Percentiles rank a stretch among this genome's conserved stretches.
phyloP scores from a whole-genome alignment of 805 yeast genomes.

The Wickerhamiella nectarea region DNA sequence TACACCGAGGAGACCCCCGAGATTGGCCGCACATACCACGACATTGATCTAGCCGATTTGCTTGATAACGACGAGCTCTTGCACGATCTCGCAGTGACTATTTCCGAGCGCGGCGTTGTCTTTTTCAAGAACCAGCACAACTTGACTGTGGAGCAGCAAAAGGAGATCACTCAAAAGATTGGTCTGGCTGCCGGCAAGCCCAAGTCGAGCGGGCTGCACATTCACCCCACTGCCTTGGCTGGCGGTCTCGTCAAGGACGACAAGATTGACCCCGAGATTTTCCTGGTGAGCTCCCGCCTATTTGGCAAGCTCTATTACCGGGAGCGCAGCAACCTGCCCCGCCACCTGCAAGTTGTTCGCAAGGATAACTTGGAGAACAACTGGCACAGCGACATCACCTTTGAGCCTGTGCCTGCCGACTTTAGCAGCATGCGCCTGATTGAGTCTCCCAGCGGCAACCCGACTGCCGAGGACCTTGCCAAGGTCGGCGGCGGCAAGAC shows the following conservation, averaged over 20 bases:
- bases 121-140: slow-evolving; percentile 37
- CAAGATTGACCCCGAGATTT: slow-evolving; percentile 10
- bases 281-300: slow-evolving; percentile 6
- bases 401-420: slow-evolving; percentile 45
- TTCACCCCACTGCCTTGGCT: slow-evolving; percentile 12
- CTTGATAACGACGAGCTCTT: slow-evolving; percentile 13
- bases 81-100: slow-evolving; percentile 34
- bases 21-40: slow-evolving; percentile 10
- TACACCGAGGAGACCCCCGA: slow-evolving; percentile 10
- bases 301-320: background rate
- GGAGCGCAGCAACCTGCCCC: background rate
- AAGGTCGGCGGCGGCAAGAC: slow-evolving; percentile 5
- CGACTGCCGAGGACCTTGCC: slow-evolving; percentile 8
- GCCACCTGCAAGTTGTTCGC: slow-evolving; percentile 1
- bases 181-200: slow-evolving; percentile 11
- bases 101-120: slow-evolving; percentile 38
- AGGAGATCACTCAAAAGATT: slow-evolving; percentile 8
- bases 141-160: slow-evolving; percentile 21
- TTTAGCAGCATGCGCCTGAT: slow-evolving; percentile 37
- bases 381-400: slow-evolving; percentile 45
- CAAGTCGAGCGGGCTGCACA: slow-evolving; percentile 10
- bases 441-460: slow-evolving; percentile 28
- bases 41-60: slow-evolving; percentile 21
- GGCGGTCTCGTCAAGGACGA: slow-evolving; percentile 8
- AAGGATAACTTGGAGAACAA: slow-evolving; percentile 4